These are phyloP conservation scores for Typha latifolia DNA, from an alignment of 176 grass and related monocot genomes.

Conservation along the genomic window DNA sequence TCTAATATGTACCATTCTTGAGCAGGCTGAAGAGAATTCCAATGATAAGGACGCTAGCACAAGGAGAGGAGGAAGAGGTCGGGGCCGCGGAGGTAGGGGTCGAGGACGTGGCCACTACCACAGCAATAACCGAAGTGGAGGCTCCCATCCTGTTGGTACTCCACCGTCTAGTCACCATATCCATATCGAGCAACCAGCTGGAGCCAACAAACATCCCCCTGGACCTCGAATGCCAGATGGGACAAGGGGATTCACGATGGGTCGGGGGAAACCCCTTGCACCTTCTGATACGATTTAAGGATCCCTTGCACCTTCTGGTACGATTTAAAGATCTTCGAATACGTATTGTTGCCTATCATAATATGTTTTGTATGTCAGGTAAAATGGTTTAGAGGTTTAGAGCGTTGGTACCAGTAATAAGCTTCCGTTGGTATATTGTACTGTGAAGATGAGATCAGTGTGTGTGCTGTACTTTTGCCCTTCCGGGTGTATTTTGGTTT, in stretches of 20 bases:
- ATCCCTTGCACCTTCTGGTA: slow-evolving; percentile 13
- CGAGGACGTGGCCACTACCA: slow-evolving; percentile 46
- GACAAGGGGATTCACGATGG: slow-evolving; percentile 65
- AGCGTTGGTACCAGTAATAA: neutral
- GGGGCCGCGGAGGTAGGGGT: slow-evolving; percentile 45
- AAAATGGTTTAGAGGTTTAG: slow-evolving; percentile 2
- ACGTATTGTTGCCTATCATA: neutral
- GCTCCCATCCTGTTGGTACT: slow-evolving; percentile 35
- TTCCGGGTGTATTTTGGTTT: neutral
- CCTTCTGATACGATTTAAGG: slow-evolving; percentile 7
- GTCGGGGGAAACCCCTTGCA: slow-evolving; percentile 53
- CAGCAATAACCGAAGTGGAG: slow-evolving; percentile 29
- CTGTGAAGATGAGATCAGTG: neutral
- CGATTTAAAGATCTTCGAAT: slow-evolving; percentile 2
- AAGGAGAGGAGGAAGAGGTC: slow-evolving; percentile 41
- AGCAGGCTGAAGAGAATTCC: slow-evolving; percentile 44
- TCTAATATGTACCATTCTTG: slow-evolving; percentile 15
- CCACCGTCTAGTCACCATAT: slow-evolving; percentile 33
- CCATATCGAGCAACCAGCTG: slow-evolving; percentile 23
- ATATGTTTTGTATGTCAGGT: slow-evolving; percentile 15
- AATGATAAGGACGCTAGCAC: slow-evolving; percentile 36
- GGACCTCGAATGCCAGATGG: slow-evolving; percentile 88
- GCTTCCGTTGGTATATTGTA: neutral
- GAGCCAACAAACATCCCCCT: slow-evolving; percentile 52
- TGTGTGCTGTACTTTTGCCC: neutral